Percentiles rank a stretch among this genome's conserved stretches.
phyloP scores from a whole-genome alignment of 257 asterid genomes.

The Solanum chilense region DNA sequence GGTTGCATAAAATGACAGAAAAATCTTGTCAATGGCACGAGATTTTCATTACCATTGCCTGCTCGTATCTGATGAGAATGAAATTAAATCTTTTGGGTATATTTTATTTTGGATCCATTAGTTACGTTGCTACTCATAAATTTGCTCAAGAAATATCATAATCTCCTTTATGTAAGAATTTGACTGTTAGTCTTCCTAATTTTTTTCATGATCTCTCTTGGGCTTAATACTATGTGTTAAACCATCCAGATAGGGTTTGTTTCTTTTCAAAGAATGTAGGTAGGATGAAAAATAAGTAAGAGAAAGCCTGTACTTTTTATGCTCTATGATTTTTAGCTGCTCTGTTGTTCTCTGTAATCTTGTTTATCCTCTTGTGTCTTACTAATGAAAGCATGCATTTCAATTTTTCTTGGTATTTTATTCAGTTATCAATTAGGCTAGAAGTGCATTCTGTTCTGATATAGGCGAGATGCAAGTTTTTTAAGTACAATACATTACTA shows the following conservation, averaged over 20 bases:
- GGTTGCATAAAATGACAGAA: neutral
- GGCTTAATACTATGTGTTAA: neutral
- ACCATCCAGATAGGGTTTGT: neutral
- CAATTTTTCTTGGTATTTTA: neutral
- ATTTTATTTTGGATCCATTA: neutral
- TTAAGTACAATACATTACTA: neutral
- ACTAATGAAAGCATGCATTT: neutral
- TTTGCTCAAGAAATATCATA: neutral
- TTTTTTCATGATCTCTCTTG: neutral
- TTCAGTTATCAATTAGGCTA: neutral
- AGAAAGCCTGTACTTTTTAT: neutral
- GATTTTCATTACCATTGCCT: neutral
- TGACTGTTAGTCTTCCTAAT: neutral
- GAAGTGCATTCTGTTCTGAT: neutral
- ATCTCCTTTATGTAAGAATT: neutral
- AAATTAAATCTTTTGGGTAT: neutral
- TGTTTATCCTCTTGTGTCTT: neutral
- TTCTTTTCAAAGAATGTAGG: neutral
- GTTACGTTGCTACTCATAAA: neutral
- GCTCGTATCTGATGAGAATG: neutral
- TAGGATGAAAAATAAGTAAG: neutral
- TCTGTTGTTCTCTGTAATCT: neutral
- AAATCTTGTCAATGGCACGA: neutral
- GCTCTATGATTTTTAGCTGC: neutral
- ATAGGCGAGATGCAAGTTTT: neutral